Base-by-base conservation (phyloP, 805 yeast species). In the Wickerhamomyces bovis region DNA sequence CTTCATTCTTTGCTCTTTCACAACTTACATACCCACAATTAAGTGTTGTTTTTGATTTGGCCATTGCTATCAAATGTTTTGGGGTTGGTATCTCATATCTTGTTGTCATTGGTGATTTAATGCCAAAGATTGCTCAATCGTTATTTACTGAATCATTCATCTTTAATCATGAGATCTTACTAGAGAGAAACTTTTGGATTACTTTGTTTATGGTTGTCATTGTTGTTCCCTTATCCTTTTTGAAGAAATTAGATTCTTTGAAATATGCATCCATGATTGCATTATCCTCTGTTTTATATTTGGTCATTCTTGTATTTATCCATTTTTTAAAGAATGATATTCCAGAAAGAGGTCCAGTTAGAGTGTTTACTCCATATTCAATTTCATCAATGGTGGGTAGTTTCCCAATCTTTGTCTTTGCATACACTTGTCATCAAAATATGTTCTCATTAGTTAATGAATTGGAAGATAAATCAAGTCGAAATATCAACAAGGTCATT, bases 371-470 rank as follows among this genome's bases (percentile, higher is more conserved):
- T 28, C 88, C 89, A 1, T 56, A 61, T 22, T 64, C 75, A 6
- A 61, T 72, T 15, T 54, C 72, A 0, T 63, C 76, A 4, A 68
- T 80, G n/a, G 72, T 90, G 18, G 74, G 85, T 21, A 80, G 94
- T 11, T 80, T 90, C 62, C 95, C 97, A n/a, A 85, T 90, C 52
- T 82, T 89, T 55, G 92, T 92, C 13, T 90, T 92, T 71, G 96
- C 97, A 0, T 92, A 81, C 66, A 92, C 98, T 0, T 94, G 97
- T 58, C 97, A 92, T 61, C 97, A 92, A 64, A 92, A 92, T 67
- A 88, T 88, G 89, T 89, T 88, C 58, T 80, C 96, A 1, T 78
- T 90, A 46, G 77, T 89, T 45, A 92, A 90, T 58, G 98, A 92
- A 67, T 75, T 90, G 25, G 66, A 64, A 26, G 80, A 80, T 53